These are phyloP conservation scores for Cylindrotheca closterium DNA, from an alignment of 108 stramenopile species.

Conservation along the genomic window DNA sequence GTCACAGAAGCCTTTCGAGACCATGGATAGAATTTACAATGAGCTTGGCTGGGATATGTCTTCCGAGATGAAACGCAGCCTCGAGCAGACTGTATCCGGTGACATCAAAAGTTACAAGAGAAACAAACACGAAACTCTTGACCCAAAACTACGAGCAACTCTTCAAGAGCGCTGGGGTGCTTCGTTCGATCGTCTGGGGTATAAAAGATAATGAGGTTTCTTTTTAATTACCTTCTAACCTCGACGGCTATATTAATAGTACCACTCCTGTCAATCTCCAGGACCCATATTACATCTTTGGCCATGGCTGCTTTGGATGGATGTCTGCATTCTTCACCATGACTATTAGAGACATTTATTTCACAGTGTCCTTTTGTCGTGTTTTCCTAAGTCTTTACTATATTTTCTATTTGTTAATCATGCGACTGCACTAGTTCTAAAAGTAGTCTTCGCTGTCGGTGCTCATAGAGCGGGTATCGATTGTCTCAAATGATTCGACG, in stretches of 20 bases:
- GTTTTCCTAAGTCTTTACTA: no score
- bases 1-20: conserved; percentile 25
- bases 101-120: conserved; percentile 16
- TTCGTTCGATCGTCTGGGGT: conserved; percentile 33
- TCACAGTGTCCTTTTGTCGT: no score
- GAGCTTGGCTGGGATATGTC: conserved; percentile 22
- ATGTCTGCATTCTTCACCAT: no score
- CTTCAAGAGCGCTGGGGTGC: conserved; percentile 35
- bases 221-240: no score
- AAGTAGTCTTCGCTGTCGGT: conserved; percentile 21
- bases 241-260: no score
- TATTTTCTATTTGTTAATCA: no score
- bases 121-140: conserved; percentile 13
- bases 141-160: conserved; percentile 3
- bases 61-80: conserved; percentile 1
- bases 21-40: conserved; percentile 24
- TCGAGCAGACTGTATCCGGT: background rate
- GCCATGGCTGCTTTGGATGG: no score
- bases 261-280: no score
- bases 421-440: no score
- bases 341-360: no score
- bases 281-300: no score
- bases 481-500: conserved; percentile 16
- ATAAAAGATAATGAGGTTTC: conserved; percentile 11
- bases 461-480: conserved; percentile 20